Evolutionary conservation across 306 rosid species (phyloP), one percentile per base, ranked within the genome.

Genomic region (Vigna hirtella): DNA sequence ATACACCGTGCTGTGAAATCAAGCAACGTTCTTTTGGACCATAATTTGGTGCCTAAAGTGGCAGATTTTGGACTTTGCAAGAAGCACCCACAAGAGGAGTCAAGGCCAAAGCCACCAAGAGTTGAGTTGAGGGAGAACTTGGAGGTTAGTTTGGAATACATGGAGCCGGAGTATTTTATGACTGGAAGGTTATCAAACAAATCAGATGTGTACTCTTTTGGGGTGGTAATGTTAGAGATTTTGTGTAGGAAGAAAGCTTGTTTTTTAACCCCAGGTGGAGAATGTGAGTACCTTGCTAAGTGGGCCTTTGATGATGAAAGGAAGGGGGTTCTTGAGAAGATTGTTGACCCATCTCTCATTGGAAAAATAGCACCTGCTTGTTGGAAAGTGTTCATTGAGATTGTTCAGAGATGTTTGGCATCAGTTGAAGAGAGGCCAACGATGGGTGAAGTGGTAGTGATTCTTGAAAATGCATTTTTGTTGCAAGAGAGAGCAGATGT

Each of bases 161-260:
- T 66, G 18, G 36, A 66, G 53, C 72, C 70, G 0, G 70, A 65
- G 70, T 65, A n/a, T 40, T 3, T 3, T 42, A 3, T 20, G 13
- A 42, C 5, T 66, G 36, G 36, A 20, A 0, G 11, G 72, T 24
- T 66, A 42, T 66, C 72, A 22, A 1, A 42, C 1, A 43, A 42
- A 48, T 66, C 18, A 42, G 72, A 66, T 43, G 72, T 42, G 53
- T 66, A 42, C 30, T 66, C 70, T 65, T 65, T 65, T 65, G 50
- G 51, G 4, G 32, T 38, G 51, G 70, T 65, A 17, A 10, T 40
- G 70, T 65, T 66, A n/a, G 52, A 66, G 10, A 8, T 20, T 66
- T 42, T 66, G 34, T 40, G 72, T 14, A 18, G 17, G 50, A 66
- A 20, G 18, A 12, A 66, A 66, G 72, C 52, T 0, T 66, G 48